Base-by-base conservation (phyloP, 164 flowering plant species). In the Aristolochia fimbriata region DNA sequence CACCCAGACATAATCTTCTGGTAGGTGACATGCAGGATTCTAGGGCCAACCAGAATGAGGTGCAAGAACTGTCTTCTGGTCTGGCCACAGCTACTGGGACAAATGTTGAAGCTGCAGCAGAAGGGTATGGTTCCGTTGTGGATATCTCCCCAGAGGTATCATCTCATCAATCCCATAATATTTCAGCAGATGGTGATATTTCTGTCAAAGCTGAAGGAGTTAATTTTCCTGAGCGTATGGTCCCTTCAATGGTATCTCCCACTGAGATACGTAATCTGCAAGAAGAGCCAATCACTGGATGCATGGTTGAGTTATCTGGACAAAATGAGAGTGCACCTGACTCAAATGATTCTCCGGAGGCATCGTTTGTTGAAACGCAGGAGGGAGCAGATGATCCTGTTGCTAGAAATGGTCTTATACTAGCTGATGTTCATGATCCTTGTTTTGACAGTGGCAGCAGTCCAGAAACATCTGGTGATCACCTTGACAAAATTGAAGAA, bases 271-370 rank as follows among this genome's bases (percentile, higher is more conserved):
- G 12, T 51, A 20, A 37, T 37, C 55, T 2, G 12, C 11, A 12
- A 24, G 11, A 2, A 3, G 24, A 52, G 11, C 15, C 30, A 23
- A 27, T 16, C 19, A 12, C 59, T 46, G 64, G 59, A 62, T 23
- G 47, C 23, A 48, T 27, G 53, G 53, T 14, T 24, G 54, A 24
- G 25, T 70, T 45, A 53, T 51, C 30, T 46, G 48, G 46, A 15
- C 51, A 20, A 17, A 54, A 61, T 63, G 63, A 55, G 37, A 45
- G 19, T 53, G 20, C 50, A 57, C 52, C 60, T 9, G 55, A 65
- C 25, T 30, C 19, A 27, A 56, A 37, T 45, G 60, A 51, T 62
- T 66, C 74, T 65, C 64, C 68, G 8, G 55, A 47, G 51, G 31
- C 55, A 53, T 65, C 69, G 21, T 20, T 5, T 43, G 52, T 24